Evolutionary conservation across 2,329 filamentous ascomycete species (phyloP).

Genomic region (Trichothecium sympodiale): DNA sequence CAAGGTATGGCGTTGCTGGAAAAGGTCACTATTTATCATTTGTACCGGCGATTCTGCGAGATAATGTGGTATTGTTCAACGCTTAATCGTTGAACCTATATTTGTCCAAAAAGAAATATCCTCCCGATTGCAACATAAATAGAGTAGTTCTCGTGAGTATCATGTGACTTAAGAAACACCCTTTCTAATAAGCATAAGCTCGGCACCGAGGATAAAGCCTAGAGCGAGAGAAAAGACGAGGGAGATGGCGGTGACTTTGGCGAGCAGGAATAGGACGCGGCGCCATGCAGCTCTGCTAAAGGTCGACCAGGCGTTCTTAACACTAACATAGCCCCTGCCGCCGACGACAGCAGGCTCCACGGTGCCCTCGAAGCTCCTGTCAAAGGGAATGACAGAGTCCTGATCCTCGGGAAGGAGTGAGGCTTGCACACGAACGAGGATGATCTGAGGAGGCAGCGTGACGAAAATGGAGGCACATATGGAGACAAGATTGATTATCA

Average conservation of each 20-base stretch:
- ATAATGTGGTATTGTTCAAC: too few relatives aligned
- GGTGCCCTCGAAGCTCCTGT: conserved; percentile 72
- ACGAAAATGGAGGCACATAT: conserved; percentile 48
- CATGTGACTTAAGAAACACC: too few relatives aligned
- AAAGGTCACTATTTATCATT: too few relatives aligned
- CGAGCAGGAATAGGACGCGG: conserved; percentile 62
- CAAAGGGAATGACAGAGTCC: conserved; percentile 80
- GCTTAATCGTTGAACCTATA: too few relatives aligned
- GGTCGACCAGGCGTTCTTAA: conserved; percentile 68
- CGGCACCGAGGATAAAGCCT: conserved; percentile 34
- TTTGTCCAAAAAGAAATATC: too few relatives aligned
- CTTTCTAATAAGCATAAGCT: conserved; percentile 17
- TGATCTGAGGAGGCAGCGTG: conserved; percentile 64
- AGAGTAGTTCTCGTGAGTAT: too few relatives aligned
- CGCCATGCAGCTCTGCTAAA: conserved; percentile 64
- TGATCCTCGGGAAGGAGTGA: conserved; percentile 73
- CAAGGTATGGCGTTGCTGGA: too few relatives aligned
- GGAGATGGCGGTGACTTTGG: conserved; percentile 55
- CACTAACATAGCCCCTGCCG: conserved; percentile 58
- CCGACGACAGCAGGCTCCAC: conserved; percentile 65
- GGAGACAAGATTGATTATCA: conserved; percentile 32
- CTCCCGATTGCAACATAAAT: too few relatives aligned
- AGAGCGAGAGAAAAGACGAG: conserved; percentile 35
- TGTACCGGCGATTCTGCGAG: too few relatives aligned
- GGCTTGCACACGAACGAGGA: conserved; percentile 74